Evolutionary conservation across 2,329 filamentous ascomycete species (phyloP), one percentile per base, ranked within the genome.

Genomic region (Colletotrichum neosansevieriae): DNA sequence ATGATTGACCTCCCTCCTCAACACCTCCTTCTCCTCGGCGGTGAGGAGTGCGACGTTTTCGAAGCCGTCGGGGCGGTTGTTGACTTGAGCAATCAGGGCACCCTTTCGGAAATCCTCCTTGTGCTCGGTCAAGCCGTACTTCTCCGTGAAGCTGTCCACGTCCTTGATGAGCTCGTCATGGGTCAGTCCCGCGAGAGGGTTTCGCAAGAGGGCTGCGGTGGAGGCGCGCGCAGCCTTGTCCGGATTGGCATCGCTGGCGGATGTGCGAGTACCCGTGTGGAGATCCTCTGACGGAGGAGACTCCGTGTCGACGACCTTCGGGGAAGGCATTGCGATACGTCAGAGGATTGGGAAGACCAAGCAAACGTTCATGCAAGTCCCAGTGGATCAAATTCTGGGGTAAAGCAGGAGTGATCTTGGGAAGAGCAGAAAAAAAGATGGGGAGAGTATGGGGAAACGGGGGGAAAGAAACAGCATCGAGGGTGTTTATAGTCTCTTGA

Each of bases 71-170:
- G 71, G 62, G 0, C 70, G 73, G 51, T 83, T 81, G 13, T 80
- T 82, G 1, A 81, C 79, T 54, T 80, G 84, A 2, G 86, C 86
- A 19, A 87, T 73, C 2, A 87, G 77, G 4, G 85, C 86, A 6
- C 86, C 86, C 57, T 85, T 78, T 44, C 80, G 81, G 73, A 89
- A 89, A 21, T 82, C 82, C 13, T 80, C 79, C 0, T 76, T 73
- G 21, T 80, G 70, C 5, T 79, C 77, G 0, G 60, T 34, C 0
- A 82, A 74, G 2, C 78, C 79, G 54, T 74, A 77, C 24, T 74
- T 70, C 2, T 76, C 70, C n/a, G 79, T 75, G 57, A 83, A 83
- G 2, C 63, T 51, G 34, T 80, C 75, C 3, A 79, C 81, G 6
- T 81, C 80, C 0, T 72, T 73, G 2, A 79, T 59, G 2, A 80